Percentiles rank a stretch among this genome's conserved stretches.
Evolutionary conservation across 169 alveolate genomes (phyloP).

Genomic region (Eimeria acervulina): DNA sequence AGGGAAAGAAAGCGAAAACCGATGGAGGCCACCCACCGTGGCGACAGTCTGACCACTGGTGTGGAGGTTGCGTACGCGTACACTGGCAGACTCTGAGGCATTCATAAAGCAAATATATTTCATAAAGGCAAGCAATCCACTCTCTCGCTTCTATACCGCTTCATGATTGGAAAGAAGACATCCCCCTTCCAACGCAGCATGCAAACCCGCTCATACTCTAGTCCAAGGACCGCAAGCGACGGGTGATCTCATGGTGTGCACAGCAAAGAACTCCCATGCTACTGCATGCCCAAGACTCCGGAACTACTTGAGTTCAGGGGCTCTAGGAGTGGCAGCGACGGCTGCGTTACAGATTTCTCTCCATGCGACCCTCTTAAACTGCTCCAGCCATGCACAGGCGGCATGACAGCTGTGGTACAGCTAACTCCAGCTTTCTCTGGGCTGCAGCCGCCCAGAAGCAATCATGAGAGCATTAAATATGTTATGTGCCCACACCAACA

Average conservation of each 20-base stretch:
- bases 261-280: neutral
- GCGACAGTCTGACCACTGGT: slow-evolving; percentile 44
- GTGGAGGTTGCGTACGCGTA: neutral
- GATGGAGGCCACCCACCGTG: neutral
- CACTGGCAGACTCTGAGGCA: neutral
- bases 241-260: neutral
- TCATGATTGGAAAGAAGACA: neutral
- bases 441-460: neutral
- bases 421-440: neutral
- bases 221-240: neutral
- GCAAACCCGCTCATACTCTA: neutral
- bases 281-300: too few relatives aligned
- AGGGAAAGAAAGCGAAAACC: too few relatives aligned
- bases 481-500: neutral
- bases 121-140: neutral
- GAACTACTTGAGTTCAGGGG: neutral
- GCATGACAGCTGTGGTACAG: neutral
- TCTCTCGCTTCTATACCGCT: neutral
- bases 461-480: neutral
- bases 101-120: neutral
- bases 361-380: neutral
- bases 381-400: neutral
- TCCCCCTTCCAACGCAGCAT: neutral
- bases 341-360: neutral
- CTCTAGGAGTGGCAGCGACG: neutral